Conservation (phyloP, 2,329 filamentous ascomycete genomes). For the Lachnum nothofagi region DNA sequence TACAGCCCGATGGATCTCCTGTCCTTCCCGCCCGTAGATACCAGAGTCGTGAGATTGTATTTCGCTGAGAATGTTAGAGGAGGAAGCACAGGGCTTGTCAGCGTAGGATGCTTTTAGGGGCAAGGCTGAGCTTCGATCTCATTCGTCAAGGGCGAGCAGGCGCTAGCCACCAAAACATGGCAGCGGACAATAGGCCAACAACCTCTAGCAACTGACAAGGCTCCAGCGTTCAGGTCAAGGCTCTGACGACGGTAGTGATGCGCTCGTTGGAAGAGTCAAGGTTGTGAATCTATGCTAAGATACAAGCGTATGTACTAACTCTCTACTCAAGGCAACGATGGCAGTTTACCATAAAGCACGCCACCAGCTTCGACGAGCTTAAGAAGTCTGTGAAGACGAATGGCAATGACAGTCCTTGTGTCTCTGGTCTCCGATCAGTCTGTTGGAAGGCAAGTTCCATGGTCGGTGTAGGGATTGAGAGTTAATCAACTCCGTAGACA, state of each 20-base stretch:
- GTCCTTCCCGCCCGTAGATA: no score
- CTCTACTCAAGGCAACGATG: conserved; percentile 56
- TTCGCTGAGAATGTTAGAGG: neutral
- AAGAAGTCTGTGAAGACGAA: conserved; percentile 59
- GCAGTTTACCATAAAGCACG: conserved; percentile 56
- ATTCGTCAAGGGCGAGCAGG: neutral
- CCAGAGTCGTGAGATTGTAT: neutral
- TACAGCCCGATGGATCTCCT: neutral
- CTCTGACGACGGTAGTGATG: conserved; percentile 39
- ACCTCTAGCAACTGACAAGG: neutral
- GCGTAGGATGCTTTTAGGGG: neutral
- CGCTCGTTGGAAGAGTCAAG: conserved; percentile 50
- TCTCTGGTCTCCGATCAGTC: conserved; percentile 72
- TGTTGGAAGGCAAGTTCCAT: conserved; percentile 73
- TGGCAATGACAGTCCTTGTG: conserved; percentile 56
- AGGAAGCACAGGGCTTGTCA: neutral
- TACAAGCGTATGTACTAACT: conserved; percentile 17
- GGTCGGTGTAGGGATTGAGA: neutral
- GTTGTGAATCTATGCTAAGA: conserved; percentile 32
- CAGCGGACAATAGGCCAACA: neutral
- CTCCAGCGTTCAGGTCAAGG: neutral
- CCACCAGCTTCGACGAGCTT: conserved; percentile 55
- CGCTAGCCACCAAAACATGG: neutral
- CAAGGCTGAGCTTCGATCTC: conserved; percentile 9
- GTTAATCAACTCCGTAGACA: conserved; percentile 44